These are phyloP conservation scores for Mortierella claussenii DNA, from an alignment of 192 early-diverging fungal genomes.

Conservation along the genomic window DNA sequence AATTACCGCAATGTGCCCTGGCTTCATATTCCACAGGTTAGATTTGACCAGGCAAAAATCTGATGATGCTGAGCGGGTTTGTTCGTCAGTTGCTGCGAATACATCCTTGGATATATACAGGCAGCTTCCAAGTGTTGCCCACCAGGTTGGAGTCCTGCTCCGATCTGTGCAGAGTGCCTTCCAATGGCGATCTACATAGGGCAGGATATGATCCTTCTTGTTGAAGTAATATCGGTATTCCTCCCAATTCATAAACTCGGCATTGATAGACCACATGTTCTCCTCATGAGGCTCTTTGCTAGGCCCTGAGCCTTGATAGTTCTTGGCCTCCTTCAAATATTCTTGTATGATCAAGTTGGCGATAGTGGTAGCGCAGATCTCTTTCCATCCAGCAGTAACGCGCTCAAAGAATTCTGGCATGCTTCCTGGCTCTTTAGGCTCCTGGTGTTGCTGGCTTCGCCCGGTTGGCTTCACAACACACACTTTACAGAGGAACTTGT, in stretches of 20 bases:
- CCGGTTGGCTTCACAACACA: slow-evolving; percentile 55
- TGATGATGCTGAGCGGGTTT: slow-evolving; percentile 65
- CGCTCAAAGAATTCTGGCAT: slow-evolving; percentile 62
- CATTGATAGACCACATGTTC: slow-evolving; percentile 45
- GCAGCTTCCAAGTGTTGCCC: slow-evolving; percentile 74
- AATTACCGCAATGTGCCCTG: slow-evolving; percentile 56
- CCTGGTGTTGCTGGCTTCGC: slow-evolving; percentile 22
- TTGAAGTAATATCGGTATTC: slow-evolving; percentile 69
- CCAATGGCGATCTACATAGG: slow-evolving; percentile 74
- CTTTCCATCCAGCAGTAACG: slow-evolving; percentile 73
- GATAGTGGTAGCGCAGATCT: slow-evolving; percentile 68
- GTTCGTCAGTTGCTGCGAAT: slow-evolving; percentile 67
- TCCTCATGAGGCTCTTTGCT: slow-evolving; percentile 50
- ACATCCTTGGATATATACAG: slow-evolving; percentile 71
- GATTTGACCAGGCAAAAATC: slow-evolving; percentile 68
- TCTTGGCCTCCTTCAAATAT: slow-evolving; percentile 42
- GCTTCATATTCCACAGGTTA: slow-evolving; percentile 70
- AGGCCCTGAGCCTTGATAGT: slow-evolving; percentile 35
- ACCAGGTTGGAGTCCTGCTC: slow-evolving; percentile 72
- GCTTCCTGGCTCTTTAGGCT: slow-evolving; percentile 33
- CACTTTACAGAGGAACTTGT: slow-evolving; percentile 63
- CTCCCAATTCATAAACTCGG: slow-evolving; percentile 48
- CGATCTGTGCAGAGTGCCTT: slow-evolving; percentile 71
- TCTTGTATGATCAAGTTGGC: slow-evolving; percentile 70
- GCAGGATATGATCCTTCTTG: slow-evolving; percentile 72